A percentile compares a stretch with the other conserved stretches of the same genome.
phyloP scores from a whole-genome alignment of 495 filamentous ascomycete species.

The Aspergillus olivimuriae region DNA sequence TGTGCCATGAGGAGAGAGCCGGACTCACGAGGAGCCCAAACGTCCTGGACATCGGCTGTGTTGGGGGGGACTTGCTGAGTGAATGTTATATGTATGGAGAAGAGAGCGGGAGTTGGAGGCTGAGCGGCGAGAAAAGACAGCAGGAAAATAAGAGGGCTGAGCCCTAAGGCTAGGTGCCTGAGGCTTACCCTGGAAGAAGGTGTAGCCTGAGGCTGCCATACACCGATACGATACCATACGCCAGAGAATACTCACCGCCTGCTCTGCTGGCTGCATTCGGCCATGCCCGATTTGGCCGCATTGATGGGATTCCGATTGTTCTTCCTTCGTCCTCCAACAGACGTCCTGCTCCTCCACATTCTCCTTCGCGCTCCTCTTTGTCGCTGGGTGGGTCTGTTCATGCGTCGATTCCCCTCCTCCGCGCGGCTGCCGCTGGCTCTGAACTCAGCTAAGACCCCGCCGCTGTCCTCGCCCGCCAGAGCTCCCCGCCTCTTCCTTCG shows the following conservation, averaged over 20 bases:
- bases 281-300: not conserved
- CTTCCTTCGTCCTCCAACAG: constrained; percentile 11
- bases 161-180: not conserved
- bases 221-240: too few relatives aligned
- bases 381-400: constrained; percentile 17
- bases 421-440: constrained; percentile 29
- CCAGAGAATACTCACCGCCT: too few relatives aligned
- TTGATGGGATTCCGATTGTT: not conserved
- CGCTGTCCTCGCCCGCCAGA: constrained; percentile 28
- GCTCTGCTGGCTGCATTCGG: too few relatives aligned
- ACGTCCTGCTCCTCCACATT: too few relatives aligned
- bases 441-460: constrained; percentile 36
- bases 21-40: too few relatives aligned
- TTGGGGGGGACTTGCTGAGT: not conserved
- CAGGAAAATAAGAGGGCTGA: not conserved
- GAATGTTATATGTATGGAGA: constrained; percentile 2
- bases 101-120: constrained; percentile 7
- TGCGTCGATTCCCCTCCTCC: constrained; percentile 35
- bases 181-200: not conserved
- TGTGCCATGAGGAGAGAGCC: constrained; percentile 14
- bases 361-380: too few relatives aligned
- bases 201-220: not conserved
- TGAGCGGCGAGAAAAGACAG: not conserved
- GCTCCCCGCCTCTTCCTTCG: constrained; percentile 16
- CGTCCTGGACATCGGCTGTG: too few relatives aligned